Evolutionary conservation across 2,329 filamentous ascomycete species (phyloP).

Genomic region (Hypoxylon sp.): DNA sequence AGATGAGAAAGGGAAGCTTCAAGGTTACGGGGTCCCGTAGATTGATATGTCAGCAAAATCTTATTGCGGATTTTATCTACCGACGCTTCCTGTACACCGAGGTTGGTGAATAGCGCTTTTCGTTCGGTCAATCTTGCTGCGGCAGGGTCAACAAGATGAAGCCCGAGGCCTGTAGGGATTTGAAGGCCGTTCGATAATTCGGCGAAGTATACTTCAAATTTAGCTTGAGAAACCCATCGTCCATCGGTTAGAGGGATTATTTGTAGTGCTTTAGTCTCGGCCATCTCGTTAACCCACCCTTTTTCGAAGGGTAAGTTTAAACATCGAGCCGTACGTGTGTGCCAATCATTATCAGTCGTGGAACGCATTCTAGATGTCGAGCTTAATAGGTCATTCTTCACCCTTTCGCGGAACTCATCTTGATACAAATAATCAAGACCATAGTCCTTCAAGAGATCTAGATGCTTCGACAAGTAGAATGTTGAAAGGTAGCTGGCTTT

Average conservation of each 20-base stretch:
- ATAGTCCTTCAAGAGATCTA: slow-evolving; percentile 25
- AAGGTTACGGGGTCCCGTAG: background rate
- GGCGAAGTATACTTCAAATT: slow-evolving; percentile 3
- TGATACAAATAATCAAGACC: slow-evolving; percentile 5
- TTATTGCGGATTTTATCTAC: background rate
- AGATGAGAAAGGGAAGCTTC: slow-evolving; percentile 21
- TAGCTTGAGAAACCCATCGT: slow-evolving; percentile 1
- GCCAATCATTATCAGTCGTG: slow-evolving; percentile 17
- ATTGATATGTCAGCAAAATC: slow-evolving; percentile 1
- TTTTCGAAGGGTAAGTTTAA: background rate
- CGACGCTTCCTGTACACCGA: background rate
- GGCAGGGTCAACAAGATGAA: slow-evolving; percentile 8
- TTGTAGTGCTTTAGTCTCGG: background rate
- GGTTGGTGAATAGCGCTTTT: slow-evolving; percentile 2
- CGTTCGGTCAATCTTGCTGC: slow-evolving; percentile 1
- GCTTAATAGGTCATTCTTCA: slow-evolving; percentile 26
- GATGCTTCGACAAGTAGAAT: slow-evolving; percentile 17
- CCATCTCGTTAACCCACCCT: fast-evolving
- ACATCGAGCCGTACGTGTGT: background rate
- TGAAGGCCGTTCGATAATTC: background rate
- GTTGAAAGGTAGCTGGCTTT: slow-evolving; percentile 36
- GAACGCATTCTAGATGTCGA: slow-evolving; percentile 11
- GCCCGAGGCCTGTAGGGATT: slow-evolving; percentile 21
- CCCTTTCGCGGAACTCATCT: slow-evolving; percentile 18
- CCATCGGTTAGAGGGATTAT: slow-evolving; percentile 17